Conservation (phyloP, 805 yeast genomes). For the Scheffersomyces lignosus region DNA sequence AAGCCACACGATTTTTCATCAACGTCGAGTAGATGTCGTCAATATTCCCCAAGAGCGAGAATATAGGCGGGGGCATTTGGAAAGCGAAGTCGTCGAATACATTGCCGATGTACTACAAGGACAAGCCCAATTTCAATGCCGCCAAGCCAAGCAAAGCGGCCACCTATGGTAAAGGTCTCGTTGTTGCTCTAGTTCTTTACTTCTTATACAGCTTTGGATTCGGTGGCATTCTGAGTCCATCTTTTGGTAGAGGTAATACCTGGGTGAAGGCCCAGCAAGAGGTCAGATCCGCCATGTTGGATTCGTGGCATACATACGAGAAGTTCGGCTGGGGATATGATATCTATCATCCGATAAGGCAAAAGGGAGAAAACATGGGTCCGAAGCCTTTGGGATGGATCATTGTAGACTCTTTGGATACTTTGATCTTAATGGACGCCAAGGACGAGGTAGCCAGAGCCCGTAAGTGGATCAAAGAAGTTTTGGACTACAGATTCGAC, state of each 20-base stretch:
- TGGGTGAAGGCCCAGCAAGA: conserved; percentile 55
- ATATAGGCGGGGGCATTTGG: no score
- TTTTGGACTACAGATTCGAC: conserved; percentile 68
- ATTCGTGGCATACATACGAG: conserved; percentile 77
- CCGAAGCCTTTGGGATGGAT: conserved; percentile 88
- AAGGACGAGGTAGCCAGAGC: conserved; percentile 63
- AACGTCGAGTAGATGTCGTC: no score
- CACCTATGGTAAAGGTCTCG: conserved; percentile 46
- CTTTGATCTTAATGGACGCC: conserved; percentile 74
- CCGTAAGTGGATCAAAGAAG: conserved; percentile 70
- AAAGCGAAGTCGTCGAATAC: conserved; percentile 14
- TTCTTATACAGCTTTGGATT: conserved; percentile 27
- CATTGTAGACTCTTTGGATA: conserved; percentile 83
- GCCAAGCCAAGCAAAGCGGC: conserved; percentile 11
- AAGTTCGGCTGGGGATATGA: conserved; percentile 84
- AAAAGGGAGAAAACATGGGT: conserved; percentile 71
- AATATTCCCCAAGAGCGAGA: no score
- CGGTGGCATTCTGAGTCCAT: conserved; percentile 4
- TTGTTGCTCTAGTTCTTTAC: conserved; percentile 42
- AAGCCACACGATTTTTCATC: no score
- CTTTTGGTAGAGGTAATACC: conserved; percentile 1
- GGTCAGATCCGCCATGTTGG: conserved; percentile 67
- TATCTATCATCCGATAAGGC: conserved; percentile 67
- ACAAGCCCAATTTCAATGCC: conserved; percentile 20
- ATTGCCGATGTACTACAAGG: conserved; percentile 37